Conservation (phyloP, 2,329 filamentous ascomycete genomes). For the Phyllosticta citrichinensis region DNA sequence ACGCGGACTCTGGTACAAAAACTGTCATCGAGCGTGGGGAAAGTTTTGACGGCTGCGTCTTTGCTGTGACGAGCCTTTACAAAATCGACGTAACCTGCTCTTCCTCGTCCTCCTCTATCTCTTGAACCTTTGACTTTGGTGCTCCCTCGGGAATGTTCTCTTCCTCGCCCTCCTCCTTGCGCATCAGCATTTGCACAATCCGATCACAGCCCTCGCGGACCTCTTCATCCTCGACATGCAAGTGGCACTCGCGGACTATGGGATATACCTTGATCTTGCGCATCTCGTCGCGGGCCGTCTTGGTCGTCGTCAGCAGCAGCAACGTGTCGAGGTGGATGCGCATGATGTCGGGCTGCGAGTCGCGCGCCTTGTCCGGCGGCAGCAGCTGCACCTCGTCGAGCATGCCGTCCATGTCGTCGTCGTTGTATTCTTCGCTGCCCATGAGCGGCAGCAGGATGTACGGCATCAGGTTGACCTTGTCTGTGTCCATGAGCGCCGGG, state of each 20-base stretch:
- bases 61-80: background rate
- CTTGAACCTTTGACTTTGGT: conserved; percentile 16
- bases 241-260: conserved; percentile 76
- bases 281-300: conserved; percentile 63
- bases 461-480: conserved; percentile 70
- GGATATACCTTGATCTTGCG: conserved; percentile 76
- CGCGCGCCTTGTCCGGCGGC: conserved; percentile 79
- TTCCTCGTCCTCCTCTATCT: conserved; percentile 16
- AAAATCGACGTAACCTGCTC: conserved; percentile 25
- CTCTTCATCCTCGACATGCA: conserved; percentile 64
- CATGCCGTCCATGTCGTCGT: conserved; percentile 80
- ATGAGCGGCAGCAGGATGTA: conserved; percentile 84
- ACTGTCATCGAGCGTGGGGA: too few species aligned
- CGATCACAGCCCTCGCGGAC: conserved; percentile 81
- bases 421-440: conserved; percentile 76
- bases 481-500: conserved; percentile 55
- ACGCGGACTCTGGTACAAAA: too few species aligned
- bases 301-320: conserved; percentile 69
- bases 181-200: conserved; percentile 78
- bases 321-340: conserved; percentile 85
- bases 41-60: too few species aligned
- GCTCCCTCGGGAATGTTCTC: conserved; percentile 27
- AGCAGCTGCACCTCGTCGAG: conserved; percentile 82
- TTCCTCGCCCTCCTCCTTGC: conserved; percentile 58
- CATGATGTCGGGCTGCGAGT: conserved; percentile 65